Base-by-base conservation (phyloP, 805 yeast genomes). In the Lipomyces yamadae region DNA sequence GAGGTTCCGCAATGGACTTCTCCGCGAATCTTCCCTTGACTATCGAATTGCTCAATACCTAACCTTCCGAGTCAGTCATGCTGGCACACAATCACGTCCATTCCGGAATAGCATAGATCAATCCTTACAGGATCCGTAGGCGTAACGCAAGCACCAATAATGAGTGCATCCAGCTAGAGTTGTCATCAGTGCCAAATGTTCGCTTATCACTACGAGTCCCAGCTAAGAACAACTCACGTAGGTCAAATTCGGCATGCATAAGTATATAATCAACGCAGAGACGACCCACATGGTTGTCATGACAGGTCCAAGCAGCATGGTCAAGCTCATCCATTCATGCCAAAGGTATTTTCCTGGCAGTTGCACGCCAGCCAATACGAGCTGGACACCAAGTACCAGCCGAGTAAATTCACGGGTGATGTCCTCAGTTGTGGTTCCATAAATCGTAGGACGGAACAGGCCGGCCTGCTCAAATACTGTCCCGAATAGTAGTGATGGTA, bases 281-380 rank as follows among this genome's bases (percentile, higher is more conserved):
- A 86, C 78, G 11, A 89, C 74, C 90, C 91, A 88, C 65, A 91
- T 91, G 42, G 81, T 77, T 2, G 89, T 85, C 93, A 89, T 88
- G 18, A 87, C 89, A 0, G 90, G 90, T 11, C 87, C 77, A 60
- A 88, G 78, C 67, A 88, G 81, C 54, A 87, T 78, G n/a, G 83
- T 76, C 45, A 88, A 83, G 15, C 88, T 83, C 33, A 77, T 70
- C 87, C 89, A 86, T 71, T 86, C 87, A 62, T 83, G 82, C 72
- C 81, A 79, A 79, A 88, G 81, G 72, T 88, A 88, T 72, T 86
- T 86, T 58, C 86, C 82, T 7, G 93, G 93, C 66, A 88, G 80
- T 76, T 88, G 91, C 42, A 88, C 90, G 2, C 91, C 88, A 48
- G 87, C 90, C 1, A 91, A 86, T 64, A 87, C 87, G 58, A 88